A percentile compares a stretch with the other conserved stretches of the same genome.
phyloP scores from a whole-genome alignment of 768 basidiomycete species.

The Scleroderma citrinum region DNA sequence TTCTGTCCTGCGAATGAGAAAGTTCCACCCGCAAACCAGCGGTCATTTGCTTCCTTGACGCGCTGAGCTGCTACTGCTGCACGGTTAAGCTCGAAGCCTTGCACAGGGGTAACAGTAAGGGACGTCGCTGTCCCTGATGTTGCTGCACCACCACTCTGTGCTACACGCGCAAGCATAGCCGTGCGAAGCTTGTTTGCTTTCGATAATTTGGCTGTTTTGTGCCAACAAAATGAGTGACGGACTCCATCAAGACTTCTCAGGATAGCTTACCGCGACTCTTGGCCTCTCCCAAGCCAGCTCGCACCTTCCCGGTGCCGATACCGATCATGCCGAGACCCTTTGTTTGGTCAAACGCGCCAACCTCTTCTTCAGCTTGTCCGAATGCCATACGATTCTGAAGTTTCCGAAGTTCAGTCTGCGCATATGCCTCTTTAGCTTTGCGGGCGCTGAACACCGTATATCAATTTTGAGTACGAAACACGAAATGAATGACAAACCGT shows the following conservation, averaged over 20 bases:
- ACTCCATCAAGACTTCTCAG: too few species aligned
- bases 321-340: conserved; percentile 98
- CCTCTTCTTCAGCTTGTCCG: conserved; percentile 92
- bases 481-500: conserved; percentile 46
- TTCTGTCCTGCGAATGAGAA: conserved; percentile 74
- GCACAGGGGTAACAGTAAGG: conserved; percentile 90
- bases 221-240: conserved; percentile 2
- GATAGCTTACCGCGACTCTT: conserved; percentile 76
- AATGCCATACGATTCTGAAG: conserved; percentile 96
- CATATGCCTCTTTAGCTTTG: conserved; percentile 97
- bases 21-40: conserved; percentile 88
- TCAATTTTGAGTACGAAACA: not conserved
- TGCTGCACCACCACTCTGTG: conserved; percentile 41
- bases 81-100: conserved; percentile 95
- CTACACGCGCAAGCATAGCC: conserved; percentile 73
- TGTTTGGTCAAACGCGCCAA: conserved; percentile 96
- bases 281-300: conserved; percentile 81
- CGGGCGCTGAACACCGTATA: conserved; percentile 56
- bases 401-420: conserved; percentile 94
- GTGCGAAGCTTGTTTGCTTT: conserved; percentile 91
- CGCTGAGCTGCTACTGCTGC: conserved; percentile 77
- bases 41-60: conserved; percentile 93
- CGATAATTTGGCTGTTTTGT: conserved; percentile 78
- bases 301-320: conserved; percentile 76
- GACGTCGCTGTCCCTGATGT: conserved; percentile 86